Base-by-base conservation (phyloP, 73 alveolate species). In the Paramecium sonneborni region DNA sequence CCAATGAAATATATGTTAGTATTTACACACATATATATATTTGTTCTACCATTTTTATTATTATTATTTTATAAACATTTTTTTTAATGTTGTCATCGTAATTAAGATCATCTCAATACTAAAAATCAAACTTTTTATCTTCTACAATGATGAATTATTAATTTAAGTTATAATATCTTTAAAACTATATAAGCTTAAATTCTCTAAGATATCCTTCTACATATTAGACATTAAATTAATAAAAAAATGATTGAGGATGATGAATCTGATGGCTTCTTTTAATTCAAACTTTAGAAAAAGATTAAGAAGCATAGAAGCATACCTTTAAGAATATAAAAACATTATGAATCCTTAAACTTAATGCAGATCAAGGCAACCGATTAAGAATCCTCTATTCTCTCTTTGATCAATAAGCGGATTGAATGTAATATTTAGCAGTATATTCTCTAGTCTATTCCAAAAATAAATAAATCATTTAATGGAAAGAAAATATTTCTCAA, bases 161-260 rank as follows among this genome's bases (percentile, higher is more conserved):
- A 41, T 41, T 8, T 41, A 41, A 41, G n/a, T n/a, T 41, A 8
- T 41, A 7, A 62, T 62, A 26, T 62, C 43, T 62, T 26, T 62
- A 32, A 57, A 62, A 62, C 24, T 12, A 30, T 30, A 62, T 30
- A 30, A 12, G 48, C 84, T 30, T 62, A 62, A 62, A 62, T 30
- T 26, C 84, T 14, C 46, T 32, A 30, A 62, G 39, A 62, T 62
- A 62, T 62, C 84, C 84, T 30, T 24, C 12, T 21, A 62, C 46
- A 62, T 62, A 26, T 62, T 62, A 62, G 14, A 30, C 84, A 62
- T 62, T 62, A 62, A 62, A 62, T 62, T 62, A 62, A 30, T 62
- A 62, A 62, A 52, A 18, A 62, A 72, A 72, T 72, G 86, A 72
- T 72, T 15, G 86, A 20, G 9, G 86, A 72, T 37, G 86, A 72